Evolutionary conservation across 148 eudicot genomes (phyloP).

Genomic region (Chenopodium suecicum): DNA sequence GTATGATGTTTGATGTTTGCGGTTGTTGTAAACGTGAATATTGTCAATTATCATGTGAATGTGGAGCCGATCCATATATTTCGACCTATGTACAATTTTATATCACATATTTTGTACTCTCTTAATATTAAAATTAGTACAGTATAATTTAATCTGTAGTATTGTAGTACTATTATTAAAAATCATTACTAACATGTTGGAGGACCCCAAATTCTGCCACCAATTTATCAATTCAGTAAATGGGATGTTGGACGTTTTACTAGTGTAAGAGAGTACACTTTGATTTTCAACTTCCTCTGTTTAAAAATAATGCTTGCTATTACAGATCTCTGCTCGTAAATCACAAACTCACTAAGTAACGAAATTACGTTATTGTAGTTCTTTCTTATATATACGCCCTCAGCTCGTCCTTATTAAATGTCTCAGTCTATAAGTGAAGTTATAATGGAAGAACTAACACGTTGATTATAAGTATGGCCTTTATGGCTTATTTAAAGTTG

Average conservation of each 20-base stretch:
- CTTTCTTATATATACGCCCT: too few relatives aligned
- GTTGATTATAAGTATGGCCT: too few relatives aligned
- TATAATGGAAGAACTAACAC: too few relatives aligned
- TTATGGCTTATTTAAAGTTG: too few relatives aligned
- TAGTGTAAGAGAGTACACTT: not conserved
- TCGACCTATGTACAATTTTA: not conserved
- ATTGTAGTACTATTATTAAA: not conserved
- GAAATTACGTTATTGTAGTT: too few relatives aligned
- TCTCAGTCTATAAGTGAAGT: too few relatives aligned
- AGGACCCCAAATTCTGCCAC: not conserved
- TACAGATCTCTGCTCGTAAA: too few relatives aligned
- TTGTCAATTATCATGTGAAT: slow-evolving; percentile 5
- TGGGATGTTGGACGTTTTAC: not conserved
- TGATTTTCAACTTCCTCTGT: too few relatives aligned
- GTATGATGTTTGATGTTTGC: slow-evolving; percentile 10
- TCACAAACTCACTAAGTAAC: too few relatives aligned
- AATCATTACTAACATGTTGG: slow-evolving; percentile 9
- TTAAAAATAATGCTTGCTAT: too few relatives aligned
- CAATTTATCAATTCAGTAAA: not conserved
- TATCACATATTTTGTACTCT: not conserved
- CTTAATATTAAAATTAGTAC: too few relatives aligned
- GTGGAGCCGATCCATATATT: not conserved
- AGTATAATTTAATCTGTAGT: not conserved
- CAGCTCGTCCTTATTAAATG: too few relatives aligned
- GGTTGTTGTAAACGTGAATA: not conserved